Evolutionary conservation across 2,329 filamentous ascomycete species (phyloP).

Genomic region (Juglanconis oblonga): DNA sequence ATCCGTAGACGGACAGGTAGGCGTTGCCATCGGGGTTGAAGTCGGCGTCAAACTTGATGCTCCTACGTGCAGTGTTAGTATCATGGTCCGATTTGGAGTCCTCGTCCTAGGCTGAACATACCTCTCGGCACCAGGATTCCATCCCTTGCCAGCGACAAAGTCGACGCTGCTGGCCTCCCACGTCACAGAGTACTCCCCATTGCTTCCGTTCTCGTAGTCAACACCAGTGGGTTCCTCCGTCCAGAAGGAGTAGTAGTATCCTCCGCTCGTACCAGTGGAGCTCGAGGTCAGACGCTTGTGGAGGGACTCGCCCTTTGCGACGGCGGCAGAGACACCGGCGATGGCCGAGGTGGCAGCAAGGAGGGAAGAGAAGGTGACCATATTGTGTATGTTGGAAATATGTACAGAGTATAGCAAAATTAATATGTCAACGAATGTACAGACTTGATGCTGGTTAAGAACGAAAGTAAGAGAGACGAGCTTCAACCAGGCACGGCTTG

Average conservation of each 20-base stretch:
- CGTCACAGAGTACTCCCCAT: slow-evolving; percentile 46
- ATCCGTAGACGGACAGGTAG: slow-evolving; percentile 34
- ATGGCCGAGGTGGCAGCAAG: slow-evolving; percentile 28
- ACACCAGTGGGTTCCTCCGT: slow-evolving; percentile 48
- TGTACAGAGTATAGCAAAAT: not conserved
- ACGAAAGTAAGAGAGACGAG: not conserved
- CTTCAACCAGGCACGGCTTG: not conserved
- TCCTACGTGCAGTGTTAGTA: slow-evolving; percentile 48
- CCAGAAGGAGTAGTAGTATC: slow-evolving; percentile 62
- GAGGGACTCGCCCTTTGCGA: slow-evolving; percentile 1
- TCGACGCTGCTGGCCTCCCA: slow-evolving; percentile 46
- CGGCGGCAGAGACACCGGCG: slow-evolving; percentile 1
- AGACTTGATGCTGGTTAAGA: not conserved
- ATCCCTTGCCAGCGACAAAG: slow-evolving; percentile 49
- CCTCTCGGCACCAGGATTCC: slow-evolving; percentile 38
- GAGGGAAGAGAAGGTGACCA: slow-evolving; percentile 39
- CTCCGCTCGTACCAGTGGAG: slow-evolving; percentile 50
- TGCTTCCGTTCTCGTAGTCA: slow-evolving; percentile 52
- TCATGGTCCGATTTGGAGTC: not conserved
- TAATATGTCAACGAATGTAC: not conserved
- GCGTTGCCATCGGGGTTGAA: slow-evolving; percentile 24
- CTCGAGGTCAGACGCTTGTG: slow-evolving; percentile 34
- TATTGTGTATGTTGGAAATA: slow-evolving; percentile 22
- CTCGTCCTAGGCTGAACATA: slow-evolving; percentile 22
- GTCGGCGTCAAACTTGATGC: slow-evolving; percentile 15